Base-by-base conservation (phyloP, 768 basidiomycete species). In the Lactifluus hygrophoroides region DNA sequence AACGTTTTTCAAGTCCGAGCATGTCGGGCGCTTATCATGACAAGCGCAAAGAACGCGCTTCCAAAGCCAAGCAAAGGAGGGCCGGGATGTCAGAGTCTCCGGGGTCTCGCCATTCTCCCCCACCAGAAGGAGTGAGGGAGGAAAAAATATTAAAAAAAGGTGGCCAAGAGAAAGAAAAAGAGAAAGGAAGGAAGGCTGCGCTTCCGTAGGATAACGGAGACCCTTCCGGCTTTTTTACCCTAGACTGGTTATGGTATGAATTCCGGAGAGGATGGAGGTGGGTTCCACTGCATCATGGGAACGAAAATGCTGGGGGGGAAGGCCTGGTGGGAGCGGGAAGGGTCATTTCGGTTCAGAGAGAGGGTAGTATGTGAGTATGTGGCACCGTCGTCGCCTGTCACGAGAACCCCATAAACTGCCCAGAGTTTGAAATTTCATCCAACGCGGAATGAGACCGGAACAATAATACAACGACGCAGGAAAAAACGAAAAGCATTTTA, bases 381-480 rank as follows among this genome's bases (percentile, higher is more conserved):
- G n/a, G n/a, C n/a, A n/a, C n/a, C n/a, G n/a, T n/a, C n/a, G n/a
- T n/a, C n/a, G n/a, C n/a, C n/a, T n/a, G n/a, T n/a, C n/a, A n/a
- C n/a, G n/a, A n/a, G n/a, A n/a, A n/a, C n/a, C n/a, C n/a, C n/a
- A n/a, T n/a, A n/a, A n/a, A n/a, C n/a, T n/a, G n/a, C n/a, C n/a
- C n/a, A n/a, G n/a, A n/a, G n/a, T n/a, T n/a, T n/a, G 3, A 9
- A 47, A 47, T 47, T 47, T 40, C 13, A n/a, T 17, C 1, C 32
- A 53, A 58, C 38, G 46, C 57, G 57, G 57, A 58, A 54, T 47
- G 21, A 51, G 32, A 58, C 57, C 57, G 57, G 57, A 58, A 58
- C 51, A 53, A 35, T 42, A 50, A 35, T 42, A 42, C 13, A 38
- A 21, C 23, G 23, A 25, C 5, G n/a, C n/a, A n/a, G n/a, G n/a